Evolutionary conservation across 108 stramenopile species (phyloP), one percentile per base, ranked within the genome.

Genomic region (Discostella stelligeroides): DNA sequence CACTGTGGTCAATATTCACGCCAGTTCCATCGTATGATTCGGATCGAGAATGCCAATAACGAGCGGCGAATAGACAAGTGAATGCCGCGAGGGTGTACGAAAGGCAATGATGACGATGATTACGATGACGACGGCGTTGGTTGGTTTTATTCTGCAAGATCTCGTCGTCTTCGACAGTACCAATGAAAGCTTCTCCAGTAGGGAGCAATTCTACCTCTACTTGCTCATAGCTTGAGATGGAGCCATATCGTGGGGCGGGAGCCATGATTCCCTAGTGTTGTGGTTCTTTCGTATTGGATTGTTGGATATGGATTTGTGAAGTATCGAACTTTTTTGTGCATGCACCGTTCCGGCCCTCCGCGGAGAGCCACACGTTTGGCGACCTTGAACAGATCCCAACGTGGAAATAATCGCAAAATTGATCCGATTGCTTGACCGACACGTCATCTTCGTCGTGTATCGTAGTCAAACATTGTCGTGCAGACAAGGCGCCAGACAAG

Each of bases 191-290:
- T 4, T 29, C 48, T 17, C 13, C 59, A 60, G 51, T 20, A 21
- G 42, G 15, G 17, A 56, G 61, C 7, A 71, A 25, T 48, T 63
- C 61, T 4, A 63, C 51, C 12, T 56, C 61, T 15, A 45, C 27
- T 24, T 62, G 27, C 15, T 11, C 73, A 30, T 55, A 38, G 53
- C 28, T 1, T 12, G 63, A 66, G 20, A 68, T 60, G 25, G 71
- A 51, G 15, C 71, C 71, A 51, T 72, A 72, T 7, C 54, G 61
- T 4, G 42, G 42, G 7, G 17, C 50, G 18, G 71, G 61, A 0
- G 71, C 11, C 71, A 72, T 72, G 71, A 10, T 72, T 21, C 37
- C 10, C 0, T 6, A 23, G 11, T 51, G 50, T 23, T 51, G 20
- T n/a, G 21, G 50, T 4, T 42, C 41, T 42, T 12, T 12, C 12